Evolutionary conservation across 768 basidiomycete genomes (phyloP), one percentile per base, ranked within the genome.

Genomic region (Cystobasidium onofrii): DNA sequence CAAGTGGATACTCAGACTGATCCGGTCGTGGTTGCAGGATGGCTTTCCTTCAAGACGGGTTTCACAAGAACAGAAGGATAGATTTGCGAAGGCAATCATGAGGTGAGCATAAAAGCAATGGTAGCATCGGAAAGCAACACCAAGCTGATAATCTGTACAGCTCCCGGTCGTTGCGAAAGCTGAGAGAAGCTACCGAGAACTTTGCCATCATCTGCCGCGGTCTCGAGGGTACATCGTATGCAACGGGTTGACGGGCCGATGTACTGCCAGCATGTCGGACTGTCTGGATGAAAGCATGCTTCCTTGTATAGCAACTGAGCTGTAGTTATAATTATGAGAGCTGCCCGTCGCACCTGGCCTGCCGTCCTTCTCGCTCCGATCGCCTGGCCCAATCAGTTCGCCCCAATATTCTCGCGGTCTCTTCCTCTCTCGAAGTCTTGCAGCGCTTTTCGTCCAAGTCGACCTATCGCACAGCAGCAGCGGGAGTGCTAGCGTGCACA

Each of bases 151-250:
- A 60, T 18, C 7, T 20, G 12, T 60, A 13, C 36, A 71, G 69
- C 25, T 46, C 69, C 1, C 69, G 69, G 1, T 57, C 52, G 3
- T 41, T 71, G 23, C 69, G 69, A 31, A 71, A 71, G 69, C 54
- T 71, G 4, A 55, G 27, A 25, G 69, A 71, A 33, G 54, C 52
- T n/a, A 71, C 69, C 13, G 69, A 71, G 33, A 71, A n/a, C 54
- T 71, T 71, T 71, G 69, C 69, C 50, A 71, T 71, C 31, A 31
- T 71, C 7, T 71, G 69, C 61, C 69, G 69, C 10, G 69, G 69
- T 18, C 54, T 71, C 12, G 69, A 71, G 39, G 69, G 69, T 4
- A 71, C 54, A 1, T 55, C 50, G 23, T 71, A 71, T 71, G 34
- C 69, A 13, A 55, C 57, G 15, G 57, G 57, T 29, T 60, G 33